A percentile compares a stretch with the other conserved stretches of the same genome.
Conservation (phyloP, 2,329 filamentous ascomycete species). For the Mycosphaerella arachidis region DNA sequence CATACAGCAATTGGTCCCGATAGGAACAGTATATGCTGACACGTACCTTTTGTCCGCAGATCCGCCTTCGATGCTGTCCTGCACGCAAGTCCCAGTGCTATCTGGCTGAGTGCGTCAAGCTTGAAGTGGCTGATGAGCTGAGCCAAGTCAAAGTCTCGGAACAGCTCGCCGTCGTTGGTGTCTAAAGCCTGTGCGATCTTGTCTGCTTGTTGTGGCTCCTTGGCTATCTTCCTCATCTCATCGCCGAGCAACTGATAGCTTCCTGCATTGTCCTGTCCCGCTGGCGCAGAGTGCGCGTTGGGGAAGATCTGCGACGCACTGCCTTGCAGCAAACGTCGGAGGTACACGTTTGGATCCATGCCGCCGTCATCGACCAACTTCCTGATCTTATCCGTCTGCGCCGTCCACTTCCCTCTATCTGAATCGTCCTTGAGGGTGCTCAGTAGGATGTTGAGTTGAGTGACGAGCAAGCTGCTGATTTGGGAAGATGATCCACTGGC, state of each 20-base stretch:
- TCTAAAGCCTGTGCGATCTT: constrained; percentile 95
- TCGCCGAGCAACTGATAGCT: constrained; percentile 77
- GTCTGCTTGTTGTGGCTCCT: constrained; percentile 74
- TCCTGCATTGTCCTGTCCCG: constrained; percentile 57
- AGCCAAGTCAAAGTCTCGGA: constrained; percentile 92
- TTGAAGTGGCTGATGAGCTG: constrained; percentile 96
- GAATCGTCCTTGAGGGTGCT: constrained; percentile 94
- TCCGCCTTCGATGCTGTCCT: constrained; percentile 76
- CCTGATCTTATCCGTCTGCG: constrained; percentile 83
- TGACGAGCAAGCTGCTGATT: constrained; percentile 87
- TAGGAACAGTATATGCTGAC: neutral
- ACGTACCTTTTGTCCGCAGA: constrained; percentile 78
- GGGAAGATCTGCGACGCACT: constrained; percentile 92
- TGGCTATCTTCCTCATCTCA: constrained; percentile 81
- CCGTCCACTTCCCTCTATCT: constrained; percentile 85
- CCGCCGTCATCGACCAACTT: constrained; percentile 97
- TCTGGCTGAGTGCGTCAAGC: constrained; percentile 81
- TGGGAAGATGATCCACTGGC: constrained; percentile 39
- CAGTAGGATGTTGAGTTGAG: constrained; percentile 89
- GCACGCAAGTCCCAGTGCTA: constrained; percentile 81
- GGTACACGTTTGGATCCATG: constrained; percentile 97
- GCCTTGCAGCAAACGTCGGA: constrained; percentile 83
- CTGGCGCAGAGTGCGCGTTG: constrained; percentile 60
- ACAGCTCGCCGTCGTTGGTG: constrained; percentile 83
- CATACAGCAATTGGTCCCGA: neutral